Evolutionary conservation across 1,284 basidiomycete genomes (phyloP).

Genomic region (Takashimella tepidaria): DNA sequence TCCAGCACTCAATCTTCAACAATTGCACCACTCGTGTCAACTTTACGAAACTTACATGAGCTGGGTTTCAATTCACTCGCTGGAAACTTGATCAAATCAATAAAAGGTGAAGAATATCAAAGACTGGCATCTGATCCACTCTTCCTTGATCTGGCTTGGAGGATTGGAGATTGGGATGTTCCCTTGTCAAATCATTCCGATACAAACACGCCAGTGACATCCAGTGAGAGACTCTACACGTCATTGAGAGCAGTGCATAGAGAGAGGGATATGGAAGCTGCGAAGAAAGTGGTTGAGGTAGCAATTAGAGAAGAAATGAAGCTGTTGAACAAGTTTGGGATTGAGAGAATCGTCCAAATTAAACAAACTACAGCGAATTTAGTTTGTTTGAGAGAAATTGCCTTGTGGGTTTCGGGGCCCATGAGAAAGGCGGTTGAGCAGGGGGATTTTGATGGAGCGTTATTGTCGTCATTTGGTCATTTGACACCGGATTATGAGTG

Average conservation of each 20-base stretch:
- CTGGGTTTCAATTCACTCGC: slow-evolving; percentile 84
- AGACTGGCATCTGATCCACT: slow-evolving; percentile 51
- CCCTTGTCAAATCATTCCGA: too few relatives aligned
- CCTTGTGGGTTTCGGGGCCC: slow-evolving; percentile 24
- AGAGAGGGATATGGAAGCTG: slow-evolving; percentile 56
- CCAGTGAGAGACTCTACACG: slow-evolving; percentile 61
- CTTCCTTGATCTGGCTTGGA: slow-evolving; percentile 77
- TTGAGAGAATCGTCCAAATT: slow-evolving; percentile 72
- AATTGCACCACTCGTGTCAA: neutral
- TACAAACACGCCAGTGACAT: slow-evolving; percentile 25
- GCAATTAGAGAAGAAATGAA: slow-evolving; percentile 60
- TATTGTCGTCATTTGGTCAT: slow-evolving; percentile 52
- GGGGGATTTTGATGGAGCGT: slow-evolving; percentile 43
- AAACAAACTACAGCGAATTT: slow-evolving; percentile 62
- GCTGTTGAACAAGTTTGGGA: slow-evolving; percentile 61
- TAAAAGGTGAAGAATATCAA: neutral
- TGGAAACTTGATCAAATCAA: slow-evolving; percentile 37
- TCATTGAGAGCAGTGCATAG: slow-evolving; percentile 72
- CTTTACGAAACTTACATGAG: slow-evolving; percentile 67
- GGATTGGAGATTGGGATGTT: slow-evolving; percentile 86
- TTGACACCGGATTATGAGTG: slow-evolving; percentile 63
- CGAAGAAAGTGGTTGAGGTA: slow-evolving; percentile 53
- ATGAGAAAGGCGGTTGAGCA: slow-evolving; percentile 22
- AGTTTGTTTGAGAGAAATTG: slow-evolving; percentile 71
- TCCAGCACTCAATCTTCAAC: too few relatives aligned